Evolutionary conservation across 2,329 filamentous ascomycete species (phyloP).

Genomic region (Hypoxylon sp.): DNA sequence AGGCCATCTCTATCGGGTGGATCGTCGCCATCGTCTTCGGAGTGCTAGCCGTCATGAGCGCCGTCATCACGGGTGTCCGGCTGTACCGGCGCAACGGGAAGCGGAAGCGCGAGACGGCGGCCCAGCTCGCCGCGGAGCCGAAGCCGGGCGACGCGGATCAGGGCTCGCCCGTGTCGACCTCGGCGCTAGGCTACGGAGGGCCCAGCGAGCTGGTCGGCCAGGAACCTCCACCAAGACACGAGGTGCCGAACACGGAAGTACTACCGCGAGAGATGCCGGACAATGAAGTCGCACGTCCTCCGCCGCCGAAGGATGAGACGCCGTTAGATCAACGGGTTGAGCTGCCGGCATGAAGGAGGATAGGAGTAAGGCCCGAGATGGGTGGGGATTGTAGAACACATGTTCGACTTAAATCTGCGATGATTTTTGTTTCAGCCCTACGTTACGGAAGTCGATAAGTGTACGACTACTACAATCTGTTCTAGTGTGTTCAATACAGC

Average conservation of each 20-base stretch:
- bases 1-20: conserved; percentile 24
- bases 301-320: not conserved
- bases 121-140: conserved; percentile 13
- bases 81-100: conserved; percentile 17
- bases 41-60: conserved; percentile 5
- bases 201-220: conserved; percentile 16
- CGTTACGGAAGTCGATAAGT: not conserved
- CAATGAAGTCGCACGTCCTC: conserved; percentile 7
- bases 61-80: not conserved
- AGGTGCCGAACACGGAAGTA: conserved; percentile 14
- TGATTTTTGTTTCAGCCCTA: not conserved
- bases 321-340: conserved; percentile 9
- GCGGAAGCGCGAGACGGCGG: conserved; percentile 10
- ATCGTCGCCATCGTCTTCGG: conserved; percentile 23
- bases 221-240: conserved; percentile 10
- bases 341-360: conserved; percentile 10
- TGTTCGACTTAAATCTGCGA: not conserved
- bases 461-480: conserved; percentile 1
- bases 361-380: not conserved
- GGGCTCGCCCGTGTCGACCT: not conserved
- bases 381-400: not conserved
- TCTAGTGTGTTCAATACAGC: not conserved
- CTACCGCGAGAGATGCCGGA: conserved; percentile 10
- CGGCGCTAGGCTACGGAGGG: conserved; percentile 12
- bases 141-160: too few species aligned